Evolutionary conservation across 441 rosid species (phyloP).

Genomic region (California macrophylla): DNA sequence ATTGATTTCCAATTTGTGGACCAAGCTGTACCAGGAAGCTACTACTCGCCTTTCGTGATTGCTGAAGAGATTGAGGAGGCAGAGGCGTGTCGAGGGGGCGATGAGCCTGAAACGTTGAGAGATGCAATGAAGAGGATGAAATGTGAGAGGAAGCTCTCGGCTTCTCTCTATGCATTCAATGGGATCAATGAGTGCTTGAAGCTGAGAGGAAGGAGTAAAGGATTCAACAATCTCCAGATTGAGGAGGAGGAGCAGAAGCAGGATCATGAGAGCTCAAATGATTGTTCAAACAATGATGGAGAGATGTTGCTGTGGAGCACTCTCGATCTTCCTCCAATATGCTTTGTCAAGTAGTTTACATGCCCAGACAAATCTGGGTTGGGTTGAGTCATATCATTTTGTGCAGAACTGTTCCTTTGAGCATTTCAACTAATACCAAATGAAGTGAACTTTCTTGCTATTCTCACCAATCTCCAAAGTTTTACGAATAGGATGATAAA

Average conservation of each 20-base stretch:
- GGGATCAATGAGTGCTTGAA: conserved; percentile 49
- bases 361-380: no score
- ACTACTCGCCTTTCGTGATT: conserved; percentile 49
- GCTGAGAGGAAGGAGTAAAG: conserved; percentile 18
- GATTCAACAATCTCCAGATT: conserved; percentile 17
- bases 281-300: conserved; percentile 29
- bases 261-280: conserved; percentile 17
- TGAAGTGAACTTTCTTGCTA: no score
- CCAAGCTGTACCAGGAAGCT: conserved; percentile 23
- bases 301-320: conserved; percentile 49
- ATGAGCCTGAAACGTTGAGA: conserved; percentile 36
- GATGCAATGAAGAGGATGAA: conserved; percentile 48
- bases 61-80: conserved; percentile 35
- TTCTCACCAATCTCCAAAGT: no score
- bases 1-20: conserved; percentile 43
- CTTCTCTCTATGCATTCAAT: conserved; percentile 54
- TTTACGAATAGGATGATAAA: no score
- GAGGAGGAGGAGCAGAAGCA: conserved; percentile 17
- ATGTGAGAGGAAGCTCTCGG: conserved; percentile 50
- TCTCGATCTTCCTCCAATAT: conserved; percentile 54
- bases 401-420: no score
- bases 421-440: no score
- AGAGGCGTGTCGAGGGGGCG: conserved; percentile 7
- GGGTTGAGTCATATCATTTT: no score
- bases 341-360: conserved; percentile 33